Base-by-base conservation (phyloP, 1,284 basidiomycete genomes). In the Pholiota adiposa region DNA sequence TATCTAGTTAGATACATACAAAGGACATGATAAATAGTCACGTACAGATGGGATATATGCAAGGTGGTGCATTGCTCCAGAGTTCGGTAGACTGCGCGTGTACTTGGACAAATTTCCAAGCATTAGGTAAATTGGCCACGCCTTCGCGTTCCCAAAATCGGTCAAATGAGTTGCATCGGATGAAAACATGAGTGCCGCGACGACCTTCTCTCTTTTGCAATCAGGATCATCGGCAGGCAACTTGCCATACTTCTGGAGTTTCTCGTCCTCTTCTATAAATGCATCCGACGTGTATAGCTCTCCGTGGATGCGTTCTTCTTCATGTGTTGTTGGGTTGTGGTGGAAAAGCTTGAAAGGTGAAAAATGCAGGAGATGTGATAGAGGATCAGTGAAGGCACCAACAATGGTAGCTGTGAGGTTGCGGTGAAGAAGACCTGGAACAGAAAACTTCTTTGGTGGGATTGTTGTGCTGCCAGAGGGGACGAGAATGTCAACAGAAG, bases 51-150 rank as follows among this genome's bases (percentile, higher is more conserved):
- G 54, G 19, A 62, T 57, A 54, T 58, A 59, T 25, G 56, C 50
- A 51, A 62, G 31, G 53, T 72, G 69, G 43, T 71, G 65, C 25
- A 63, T 61, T 1, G 65, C 61, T 11, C 69, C 64, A 0, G 62
- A 66, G 18, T 58, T 60, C 40, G 49, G 54, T 50, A 54, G 36
- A 18, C 43, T 46, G 25, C 67, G 65, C 2, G 63, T 55, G 52
- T 73, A 73, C 50, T 77, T 76, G 0, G 70, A 70, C 3, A 72
- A 56, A 31, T 73, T 72, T 18, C 69, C 73, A 50, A 71, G 63
- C 41, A 65, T 65, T 19, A 72, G 40, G 41, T 74, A 75, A 0
- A 73, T 51, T 0, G 74, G 76, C 71, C 73, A 75, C 5, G 72
- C 61, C 23, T 51, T 33, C 19, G 49, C 49, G 18, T 14, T 50